Evolutionary conservation across 768 basidiomycete genomes (phyloP).

Genomic region (Panaeolus cyanescens): DNA sequence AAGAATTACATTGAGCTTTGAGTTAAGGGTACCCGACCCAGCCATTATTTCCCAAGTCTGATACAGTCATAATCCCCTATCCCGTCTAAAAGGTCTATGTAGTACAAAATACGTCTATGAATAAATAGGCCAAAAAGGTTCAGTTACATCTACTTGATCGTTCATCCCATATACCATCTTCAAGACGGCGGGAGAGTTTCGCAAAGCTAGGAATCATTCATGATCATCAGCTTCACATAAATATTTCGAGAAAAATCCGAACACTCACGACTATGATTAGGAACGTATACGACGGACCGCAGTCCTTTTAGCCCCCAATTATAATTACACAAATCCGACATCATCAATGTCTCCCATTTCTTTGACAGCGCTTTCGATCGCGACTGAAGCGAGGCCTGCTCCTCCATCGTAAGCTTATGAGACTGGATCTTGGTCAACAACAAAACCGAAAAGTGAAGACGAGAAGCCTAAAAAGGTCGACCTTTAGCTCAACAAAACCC

Average conservation of each 20-base stretch:
- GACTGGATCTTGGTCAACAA: background rate
- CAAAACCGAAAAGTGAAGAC: background rate
- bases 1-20: too few species aligned
- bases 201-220: background rate
- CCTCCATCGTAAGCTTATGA: background rate
- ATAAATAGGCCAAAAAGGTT: background rate
- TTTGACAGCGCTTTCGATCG: background rate
- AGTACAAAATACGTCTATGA: too few species aligned
- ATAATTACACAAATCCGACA: background rate
- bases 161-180: conserved; percentile 1
- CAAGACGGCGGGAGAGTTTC: background rate
- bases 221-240: too few species aligned
- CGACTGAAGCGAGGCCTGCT: background rate
- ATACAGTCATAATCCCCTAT: too few species aligned
- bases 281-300: background rate
- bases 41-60: too few species aligned
- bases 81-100: too few species aligned
- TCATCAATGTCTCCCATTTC: background rate
- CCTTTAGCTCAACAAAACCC: background rate
- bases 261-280: background rate
- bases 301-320: background rate
- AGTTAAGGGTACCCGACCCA: too few species aligned
- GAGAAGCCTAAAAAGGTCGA: background rate
- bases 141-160: background rate
- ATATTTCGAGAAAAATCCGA: background rate